phyloP scores from a whole-genome alignment of 2,329 filamentous ascomycete genomes.

The Bipolaris victoriae region DNA sequence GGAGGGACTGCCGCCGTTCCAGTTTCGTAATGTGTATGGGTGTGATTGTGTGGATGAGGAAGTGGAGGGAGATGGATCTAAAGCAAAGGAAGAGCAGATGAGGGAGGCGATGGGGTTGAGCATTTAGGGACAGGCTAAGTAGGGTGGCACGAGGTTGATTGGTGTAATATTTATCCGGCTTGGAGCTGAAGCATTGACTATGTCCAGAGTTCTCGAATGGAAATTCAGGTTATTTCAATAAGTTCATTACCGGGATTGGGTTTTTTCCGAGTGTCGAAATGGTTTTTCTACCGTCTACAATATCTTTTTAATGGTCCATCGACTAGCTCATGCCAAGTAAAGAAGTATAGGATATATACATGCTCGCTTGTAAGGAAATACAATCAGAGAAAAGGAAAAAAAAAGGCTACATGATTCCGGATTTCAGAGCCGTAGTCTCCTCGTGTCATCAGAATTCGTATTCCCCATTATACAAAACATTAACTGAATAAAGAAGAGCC shows the following conservation, averaged over 20 bases:
- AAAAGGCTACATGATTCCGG: background rate
- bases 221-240: no score
- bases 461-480: background rate
- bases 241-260: background rate
- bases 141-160: background rate
- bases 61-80: conserved; percentile 2
- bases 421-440: background rate
- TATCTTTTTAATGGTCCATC: background rate
- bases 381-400: background rate
- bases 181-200: background rate
- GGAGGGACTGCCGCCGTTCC: conserved; percentile 58
- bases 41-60: conserved; percentile 65
- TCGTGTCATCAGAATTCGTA: background rate
- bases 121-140: conserved; percentile 12
- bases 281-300: background rate
- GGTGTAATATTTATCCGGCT: background rate
- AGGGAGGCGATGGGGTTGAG: conserved; percentile 27
- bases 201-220: background rate
- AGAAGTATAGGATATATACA: background rate
- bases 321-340: background rate
- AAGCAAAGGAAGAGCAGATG: conserved; percentile 18
- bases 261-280: background rate
- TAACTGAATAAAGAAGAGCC: background rate
- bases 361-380: background rate
- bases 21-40: conserved; percentile 65